Evolutionary conservation across 495 filamentous ascomycete species (phyloP), one percentile per base, ranked within the genome.

Genomic region (Staphylotrichum longicolle): DNA sequence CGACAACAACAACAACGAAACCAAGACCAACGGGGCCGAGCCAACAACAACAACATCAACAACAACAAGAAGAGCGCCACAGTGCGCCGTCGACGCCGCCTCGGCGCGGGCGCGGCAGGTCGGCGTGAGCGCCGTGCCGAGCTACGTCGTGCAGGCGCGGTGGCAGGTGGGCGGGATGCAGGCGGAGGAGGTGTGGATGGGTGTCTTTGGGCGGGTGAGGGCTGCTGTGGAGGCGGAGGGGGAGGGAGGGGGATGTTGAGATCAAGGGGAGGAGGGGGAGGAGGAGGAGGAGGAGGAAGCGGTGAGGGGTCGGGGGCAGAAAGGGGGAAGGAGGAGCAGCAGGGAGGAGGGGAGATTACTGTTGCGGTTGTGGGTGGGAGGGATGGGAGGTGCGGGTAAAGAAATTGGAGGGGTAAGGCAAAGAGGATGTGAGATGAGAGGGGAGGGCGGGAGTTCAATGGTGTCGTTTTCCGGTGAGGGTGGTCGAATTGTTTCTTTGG

Each of bases 141-240:
- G 89, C 66, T 90, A 88, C 64, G 83, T 84, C 14, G 74, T 93
- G 20, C 85, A 91, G 65, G 84, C 79, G 0, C 79, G 79, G 68
- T 90, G 84, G 72, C 78, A 82, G 49, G 77, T 92, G 57, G 85
- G 86, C 33, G 89, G 90, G 5, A 86, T 85, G 47, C 86, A 91
- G 76, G 82, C 85, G 67, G 57, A 63, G 34, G 69, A 58, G 9
- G 74, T 78, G 0, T 77, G 78, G 56, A 49, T 76, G 47, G 63
- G 64, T 3, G 56, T 81, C 54, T 80, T 83, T 66, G 79, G 44
- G 47, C 37, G 37, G 37, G 37, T 39, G 37, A 10, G 37, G 6
- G 32, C 4, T 10, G 14, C 4, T 37, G 51, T 32, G 37, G 10
- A 39, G 6, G 37, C 37, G 6, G 37, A 39, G 37, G 37, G 0